Evolutionary conservation across 345 rosid genomes (phyloP), one percentile per base, ranked within the genome.

Genomic region (Aquilaria malaccensis): DNA sequence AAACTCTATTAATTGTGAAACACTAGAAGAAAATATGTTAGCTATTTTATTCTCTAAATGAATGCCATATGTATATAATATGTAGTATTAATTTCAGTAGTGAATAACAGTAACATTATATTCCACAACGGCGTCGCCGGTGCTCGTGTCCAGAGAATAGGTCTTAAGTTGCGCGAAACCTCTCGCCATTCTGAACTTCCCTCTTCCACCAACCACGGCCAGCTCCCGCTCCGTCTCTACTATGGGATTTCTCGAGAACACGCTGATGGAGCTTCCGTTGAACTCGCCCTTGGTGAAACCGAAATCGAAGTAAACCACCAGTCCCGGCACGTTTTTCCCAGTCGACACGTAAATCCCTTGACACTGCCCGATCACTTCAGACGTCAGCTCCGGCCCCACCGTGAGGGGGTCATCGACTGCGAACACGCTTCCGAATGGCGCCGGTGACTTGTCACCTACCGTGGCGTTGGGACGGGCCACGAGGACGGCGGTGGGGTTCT

Each of bases 141-240:
- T 74, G 0, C 55, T 56, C 9, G 0, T 13, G 41, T 63, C 43
- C 3, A 62, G 10, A 30, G 7, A 45, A 33, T 52, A 31, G 5
- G 69, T 59, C 5, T 37, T 67, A 13, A 74, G 55, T 3, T 37
- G 0, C 1, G 66, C 66, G 56, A 70, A 63, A 31, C 78, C 78
- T 67, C 33, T 69, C 11, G 74, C 71, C 74, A 74, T 59, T 50
- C 59, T 66, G 7, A 74, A 69, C 43, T 61, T 59, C 10, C 70
- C 67, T 60, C 70, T 69, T 6, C 77, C 77, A 45, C 77, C 77
- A 15, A 74, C 77, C 53, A 74, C 70, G 2, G 77, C 70, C 45
- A 74, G 30, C 70, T 74, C 70, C 29, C 67, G 70, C 45, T 13
- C 22, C 41, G 64, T 46, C 37, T 69, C 50, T 10, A 41, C 10